Conservation (phyloP, 2,329 filamentous ascomycete genomes). For the Celoporthe dispersa region DNA sequence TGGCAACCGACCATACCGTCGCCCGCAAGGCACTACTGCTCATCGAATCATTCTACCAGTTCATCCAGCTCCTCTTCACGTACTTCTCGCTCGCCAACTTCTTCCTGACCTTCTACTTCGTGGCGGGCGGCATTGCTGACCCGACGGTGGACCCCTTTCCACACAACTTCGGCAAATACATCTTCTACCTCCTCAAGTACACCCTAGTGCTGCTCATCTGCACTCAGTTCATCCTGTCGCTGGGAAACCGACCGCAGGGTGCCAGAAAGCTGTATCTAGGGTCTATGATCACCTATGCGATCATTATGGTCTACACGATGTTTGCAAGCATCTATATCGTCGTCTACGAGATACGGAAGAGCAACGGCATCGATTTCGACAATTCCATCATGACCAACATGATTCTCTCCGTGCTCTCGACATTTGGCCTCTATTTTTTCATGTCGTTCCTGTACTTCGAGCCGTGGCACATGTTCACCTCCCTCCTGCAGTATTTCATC, state of each 20-base stretch:
- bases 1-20: slow-evolving; percentile 88
- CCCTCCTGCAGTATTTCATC: slow-evolving; percentile 86
- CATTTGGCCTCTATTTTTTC: slow-evolving; percentile 90
- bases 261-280: slow-evolving; percentile 87
- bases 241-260: slow-evolving; percentile 95
- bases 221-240: slow-evolving; percentile 93
- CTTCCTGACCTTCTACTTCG: slow-evolving; percentile 98
- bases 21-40: slow-evolving; percentile 89
- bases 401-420: slow-evolving; percentile 86
- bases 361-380: slow-evolving; percentile 63
- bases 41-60: slow-evolving; percentile 94
- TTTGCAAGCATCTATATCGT: slow-evolving; percentile 92
- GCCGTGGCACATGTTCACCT: slow-evolving; percentile 99
- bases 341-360: slow-evolving; percentile 71
- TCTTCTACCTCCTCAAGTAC: slow-evolving; percentile 88
- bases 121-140: slow-evolving; percentile 87
- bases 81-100: slow-evolving; percentile 99
- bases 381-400: slow-evolving; percentile 95
- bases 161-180: slow-evolving; percentile 78
- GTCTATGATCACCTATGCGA: slow-evolving; percentile 84
- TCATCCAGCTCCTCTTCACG: slow-evolving; percentile 90
- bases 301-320: slow-evolving; percentile 96
- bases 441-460: slow-evolving; percentile 97
- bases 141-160: slow-evolving; percentile 85
- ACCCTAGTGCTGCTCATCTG: slow-evolving; percentile 84